Evolutionary conservation across 2,329 filamentous ascomycete genomes (phyloP).

Genomic region (Byssochlamys sp.): DNA sequence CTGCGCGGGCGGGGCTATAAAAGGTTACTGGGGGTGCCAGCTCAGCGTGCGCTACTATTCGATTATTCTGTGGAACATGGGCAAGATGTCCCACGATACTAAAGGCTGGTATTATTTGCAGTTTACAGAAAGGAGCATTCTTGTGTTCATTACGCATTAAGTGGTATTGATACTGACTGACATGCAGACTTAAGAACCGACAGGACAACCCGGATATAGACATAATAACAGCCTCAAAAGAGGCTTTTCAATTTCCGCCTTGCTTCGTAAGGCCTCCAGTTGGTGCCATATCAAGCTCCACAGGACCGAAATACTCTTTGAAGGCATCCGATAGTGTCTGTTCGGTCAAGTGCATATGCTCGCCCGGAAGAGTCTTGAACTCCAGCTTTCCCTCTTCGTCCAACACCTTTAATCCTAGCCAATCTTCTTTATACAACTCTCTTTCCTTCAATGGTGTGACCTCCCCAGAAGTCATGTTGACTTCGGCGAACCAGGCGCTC

Average conservation of each 20-base stretch:
- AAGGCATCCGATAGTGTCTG: constrained; percentile 59
- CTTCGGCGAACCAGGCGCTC: constrained; percentile 80
- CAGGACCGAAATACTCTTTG: constrained; percentile 36
- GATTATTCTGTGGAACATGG: no score
- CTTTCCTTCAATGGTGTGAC: constrained; percentile 60
- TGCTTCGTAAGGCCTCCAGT: constrained; percentile 13
- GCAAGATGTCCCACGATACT: no score
- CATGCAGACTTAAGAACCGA: not conserved
- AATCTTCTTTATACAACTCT: constrained; percentile 76
- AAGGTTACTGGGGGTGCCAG: no score
- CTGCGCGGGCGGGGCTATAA: no score
- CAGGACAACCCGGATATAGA: not conserved
- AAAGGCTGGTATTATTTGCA: no score
- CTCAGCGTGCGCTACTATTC: no score
- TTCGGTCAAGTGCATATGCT: constrained; percentile 72
- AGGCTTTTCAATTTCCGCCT: constrained; percentile 5
- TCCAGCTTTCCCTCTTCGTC: constrained; percentile 70
- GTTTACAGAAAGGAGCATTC: not conserved
- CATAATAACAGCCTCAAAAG: constrained; percentile 2
- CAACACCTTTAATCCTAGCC: constrained; percentile 72
- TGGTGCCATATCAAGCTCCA: constrained; percentile 10
- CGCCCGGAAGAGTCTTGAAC: constrained; percentile 63
- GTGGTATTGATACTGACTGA: not conserved
- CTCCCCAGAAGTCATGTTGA: constrained; percentile 56
- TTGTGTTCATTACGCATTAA: not conserved